Percentiles rank a stretch among this genome's conserved stretches.
Conservation (phyloP, 2,329 filamentous ascomycete genomes). For the Neofusicoccum ribis region DNA sequence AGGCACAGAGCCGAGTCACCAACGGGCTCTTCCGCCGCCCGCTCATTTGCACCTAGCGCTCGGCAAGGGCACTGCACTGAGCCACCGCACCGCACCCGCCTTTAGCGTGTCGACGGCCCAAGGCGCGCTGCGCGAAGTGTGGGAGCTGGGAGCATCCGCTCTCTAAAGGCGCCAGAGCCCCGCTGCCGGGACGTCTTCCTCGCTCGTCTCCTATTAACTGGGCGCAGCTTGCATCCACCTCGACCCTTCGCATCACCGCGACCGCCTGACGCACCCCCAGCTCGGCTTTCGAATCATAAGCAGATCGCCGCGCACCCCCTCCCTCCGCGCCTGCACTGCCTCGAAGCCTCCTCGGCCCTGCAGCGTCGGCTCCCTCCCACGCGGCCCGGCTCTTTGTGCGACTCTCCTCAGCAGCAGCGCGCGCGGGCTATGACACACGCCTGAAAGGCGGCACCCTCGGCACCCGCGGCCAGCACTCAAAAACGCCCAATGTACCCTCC, state of each 20-base stretch:
- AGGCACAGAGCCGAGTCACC: slow-evolving; percentile 17
- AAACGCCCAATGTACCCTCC: slow-evolving; percentile 22
- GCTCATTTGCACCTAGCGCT: slow-evolving; percentile 15
- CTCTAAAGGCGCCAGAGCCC: slow-evolving; percentile 18
- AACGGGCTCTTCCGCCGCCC: slow-evolving; percentile 15
- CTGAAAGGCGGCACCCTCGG: slow-evolving; percentile 14
- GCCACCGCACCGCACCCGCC: slow-evolving; percentile 15
- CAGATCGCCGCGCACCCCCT: slow-evolving; percentile 15
- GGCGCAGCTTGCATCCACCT: slow-evolving; percentile 18
- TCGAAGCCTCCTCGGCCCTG: slow-evolving; percentile 15
- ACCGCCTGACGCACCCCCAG: slow-evolving; percentile 16
- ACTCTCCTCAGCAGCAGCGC: background rate
- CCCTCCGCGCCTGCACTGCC: slow-evolving; percentile 10
- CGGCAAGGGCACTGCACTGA: slow-evolving; percentile 16
- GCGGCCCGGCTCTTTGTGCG: slow-evolving; percentile 16
- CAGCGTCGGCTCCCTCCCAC: slow-evolving; percentile 13
- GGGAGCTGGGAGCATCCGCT: slow-evolving; percentile 17
- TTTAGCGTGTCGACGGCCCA: slow-evolving; percentile 14
- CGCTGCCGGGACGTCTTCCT: slow-evolving; percentile 18
- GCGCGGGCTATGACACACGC: slow-evolving; percentile 15
- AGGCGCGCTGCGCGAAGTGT: background rate
- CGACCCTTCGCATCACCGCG: slow-evolving; percentile 14
- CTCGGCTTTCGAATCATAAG: slow-evolving; percentile 16
- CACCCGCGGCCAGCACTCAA: slow-evolving; percentile 13
- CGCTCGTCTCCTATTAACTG: slow-evolving; percentile 19